These are phyloP conservation scores for Brassica napus DNA, from an alignment of 345 rosid species.

Conservation along the genomic window Da-Ae NC_063435.1:26493001-26493500, in stretches of 20 bases:
- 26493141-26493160: constrained; percentile 69
- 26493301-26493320: constrained; percentile 41
- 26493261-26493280: constrained; percentile 74
- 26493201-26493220: constrained; percentile 63
- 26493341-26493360: neutral
- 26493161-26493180: constrained; percentile 64
- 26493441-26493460: too few species aligned
- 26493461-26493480: neutral
- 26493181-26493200: constrained; percentile 61
- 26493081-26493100: too few species aligned
- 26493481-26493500: neutral
- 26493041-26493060: too few species aligned
- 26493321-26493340: neutral
- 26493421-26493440: too few species aligned
- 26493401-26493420: too few species aligned
- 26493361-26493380: neutral
- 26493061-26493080: too few species aligned
- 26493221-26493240: constrained; percentile 69
- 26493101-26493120: neutral
- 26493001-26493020: constrained; percentile 51
- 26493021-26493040: neutral
- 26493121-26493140: constrained; percentile 54
- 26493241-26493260: constrained; percentile 61
- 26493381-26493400: too few species aligned
- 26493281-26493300: constrained; percentile 61